Conservation (phyloP, 805 yeast genomes). For the Alloascoidea africana region DNA sequence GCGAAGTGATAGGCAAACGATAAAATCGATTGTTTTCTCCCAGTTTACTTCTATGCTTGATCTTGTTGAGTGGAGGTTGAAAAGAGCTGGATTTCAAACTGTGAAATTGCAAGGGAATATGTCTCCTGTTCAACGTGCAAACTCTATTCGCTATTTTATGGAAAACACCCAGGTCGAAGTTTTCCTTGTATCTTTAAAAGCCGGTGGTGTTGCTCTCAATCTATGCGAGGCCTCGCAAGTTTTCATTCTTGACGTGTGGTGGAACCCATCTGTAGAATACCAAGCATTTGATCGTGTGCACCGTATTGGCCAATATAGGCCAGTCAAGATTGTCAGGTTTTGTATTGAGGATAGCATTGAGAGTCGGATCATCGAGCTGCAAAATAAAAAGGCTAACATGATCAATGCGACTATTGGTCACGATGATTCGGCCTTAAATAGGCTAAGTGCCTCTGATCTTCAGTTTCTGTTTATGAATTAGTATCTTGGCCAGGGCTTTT, state of each 20-base stretch:
- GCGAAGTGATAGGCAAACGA: constrained; percentile 75
- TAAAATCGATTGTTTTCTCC: constrained; percentile 92
- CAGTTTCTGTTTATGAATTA: constrained; percentile 86
- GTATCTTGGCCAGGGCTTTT: too few species aligned
- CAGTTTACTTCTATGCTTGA: constrained; percentile 97
- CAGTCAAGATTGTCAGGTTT: constrained; percentile 82
- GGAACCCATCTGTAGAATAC: constrained; percentile 98
- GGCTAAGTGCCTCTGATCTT: constrained; percentile 85
- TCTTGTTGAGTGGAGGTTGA: constrained; percentile 87
- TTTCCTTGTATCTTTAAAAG: constrained; percentile 85
- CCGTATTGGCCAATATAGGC: constrained; percentile 91
- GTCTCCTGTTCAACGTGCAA: constrained; percentile 93
- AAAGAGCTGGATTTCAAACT: constrained; percentile 88
- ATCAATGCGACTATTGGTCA: constrained; percentile 90
- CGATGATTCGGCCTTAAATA: constrained; percentile 80
- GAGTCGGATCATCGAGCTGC: constrained; percentile 87
- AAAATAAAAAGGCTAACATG: constrained; percentile 97
- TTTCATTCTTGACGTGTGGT: constrained; percentile 95
- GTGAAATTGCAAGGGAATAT: constrained; percentile 92
- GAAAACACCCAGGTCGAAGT: constrained; percentile 86
- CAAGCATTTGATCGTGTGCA: constrained; percentile 97
- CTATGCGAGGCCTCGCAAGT: constrained; percentile 96
- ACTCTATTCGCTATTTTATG: constrained; percentile 83
- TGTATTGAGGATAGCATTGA: constrained; percentile 96
- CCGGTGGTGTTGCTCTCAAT: constrained; percentile 97